These are phyloP conservation scores for Ambrosiella beaveri DNA, from an alignment of 2,329 filamentous ascomycete species.

Conservation along the genomic window DNA sequence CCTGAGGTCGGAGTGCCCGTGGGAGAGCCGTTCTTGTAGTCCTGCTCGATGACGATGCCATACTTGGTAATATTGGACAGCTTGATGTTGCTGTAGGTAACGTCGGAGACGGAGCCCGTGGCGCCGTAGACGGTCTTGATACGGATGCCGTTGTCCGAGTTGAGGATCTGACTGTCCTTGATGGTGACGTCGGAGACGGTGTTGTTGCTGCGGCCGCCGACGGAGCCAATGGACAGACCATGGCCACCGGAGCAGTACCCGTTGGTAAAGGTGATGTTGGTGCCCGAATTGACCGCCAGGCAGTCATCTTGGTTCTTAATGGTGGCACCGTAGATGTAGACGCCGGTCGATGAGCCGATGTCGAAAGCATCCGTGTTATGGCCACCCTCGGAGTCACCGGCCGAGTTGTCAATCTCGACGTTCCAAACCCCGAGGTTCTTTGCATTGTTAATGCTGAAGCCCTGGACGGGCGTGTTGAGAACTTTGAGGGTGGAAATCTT, in stretches of 20 bases:
- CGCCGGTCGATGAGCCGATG: constrained; percentile 29
- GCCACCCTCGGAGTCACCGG: constrained; percentile 21
- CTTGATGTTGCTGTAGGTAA: constrained; percentile 28
- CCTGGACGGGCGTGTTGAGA: constrained; percentile 26
- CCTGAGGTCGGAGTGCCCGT: constrained; percentile 28
- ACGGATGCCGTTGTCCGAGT: constrained; percentile 35
- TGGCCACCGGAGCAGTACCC: constrained; percentile 28
- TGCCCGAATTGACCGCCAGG: constrained; percentile 38
- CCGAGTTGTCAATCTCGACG: constrained; percentile 24
- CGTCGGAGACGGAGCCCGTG: constrained; percentile 26
- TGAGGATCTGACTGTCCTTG: constrained; percentile 28
- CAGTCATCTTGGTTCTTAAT: constrained; percentile 47
- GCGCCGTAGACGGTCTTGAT: constrained; percentile 32
- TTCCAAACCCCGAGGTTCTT: constrained; percentile 21
- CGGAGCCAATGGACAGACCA: constrained; percentile 26
- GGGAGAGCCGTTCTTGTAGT: constrained; percentile 31
- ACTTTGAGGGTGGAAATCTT: constrained; percentile 24
- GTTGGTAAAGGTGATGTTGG: constrained; percentile 28
- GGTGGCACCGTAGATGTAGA: constrained; percentile 34
- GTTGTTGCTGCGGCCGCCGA: constrained; percentile 34
- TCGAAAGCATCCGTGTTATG: constrained; percentile 45
- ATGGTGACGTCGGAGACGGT: constrained; percentile 33
- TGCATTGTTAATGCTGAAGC: constrained; percentile 23
- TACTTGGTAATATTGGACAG: constrained; percentile 26
- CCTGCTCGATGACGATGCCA: constrained; percentile 25